Evolutionary conservation across 768 basidiomycete species (phyloP).

Genomic region (Leccinum arenicola): DNA sequence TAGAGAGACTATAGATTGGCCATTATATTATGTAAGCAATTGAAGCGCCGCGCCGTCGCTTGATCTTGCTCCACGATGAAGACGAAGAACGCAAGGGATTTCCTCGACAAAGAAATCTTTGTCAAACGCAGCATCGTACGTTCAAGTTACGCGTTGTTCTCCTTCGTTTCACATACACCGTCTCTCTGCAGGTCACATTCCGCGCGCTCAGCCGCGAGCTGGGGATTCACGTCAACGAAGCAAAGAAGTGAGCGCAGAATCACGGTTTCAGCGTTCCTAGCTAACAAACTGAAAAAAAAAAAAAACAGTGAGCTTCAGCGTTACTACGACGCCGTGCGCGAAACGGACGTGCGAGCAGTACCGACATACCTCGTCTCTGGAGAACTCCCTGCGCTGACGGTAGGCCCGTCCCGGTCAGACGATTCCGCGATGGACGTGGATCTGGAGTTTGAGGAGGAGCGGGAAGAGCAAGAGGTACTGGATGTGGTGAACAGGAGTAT

Average conservation of each 20-base stretch:
- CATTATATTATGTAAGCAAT: background rate
- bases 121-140: conserved; percentile 44
- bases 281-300: background rate
- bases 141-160: background rate
- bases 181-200: conserved; percentile 63
- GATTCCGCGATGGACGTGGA: conserved; percentile 31
- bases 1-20: too few species aligned
- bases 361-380: conserved; percentile 79
- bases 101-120: conserved; percentile 45
- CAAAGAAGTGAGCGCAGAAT: conserved; percentile 59
- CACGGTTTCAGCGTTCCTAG: background rate
- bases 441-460: conserved; percentile 38
- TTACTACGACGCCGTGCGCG: conserved; percentile 48
- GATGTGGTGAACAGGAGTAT: conserved; percentile 44
- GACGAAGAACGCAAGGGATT: conserved; percentile 34
- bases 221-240: conserved; percentile 69
- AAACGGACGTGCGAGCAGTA: conserved; percentile 28
- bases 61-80: conserved; percentile 19
- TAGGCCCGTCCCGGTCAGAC: background rate
- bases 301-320: conserved; percentile 55
- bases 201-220: conserved; percentile 71
- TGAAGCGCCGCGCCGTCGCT: background rate
- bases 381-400: conserved; percentile 33
- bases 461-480: conserved; percentile 8
- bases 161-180: background rate